A percentile compares a stretch with the other conserved stretches of the same genome.
Evolutionary conservation across 805 yeast genomes (phyloP).

Genomic region (Spathaspora sp.): DNA sequence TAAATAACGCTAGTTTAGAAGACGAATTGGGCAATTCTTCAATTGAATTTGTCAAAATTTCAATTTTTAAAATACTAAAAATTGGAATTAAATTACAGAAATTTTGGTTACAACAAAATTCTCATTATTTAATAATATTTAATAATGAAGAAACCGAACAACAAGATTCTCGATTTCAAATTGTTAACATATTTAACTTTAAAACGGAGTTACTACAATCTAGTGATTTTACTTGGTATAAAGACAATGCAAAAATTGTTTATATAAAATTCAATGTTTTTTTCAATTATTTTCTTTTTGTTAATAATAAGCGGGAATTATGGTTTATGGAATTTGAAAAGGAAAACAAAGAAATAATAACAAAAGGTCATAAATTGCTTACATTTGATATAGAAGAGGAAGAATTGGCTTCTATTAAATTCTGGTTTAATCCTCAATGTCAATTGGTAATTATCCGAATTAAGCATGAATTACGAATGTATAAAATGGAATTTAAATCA

Average conservation of each 20-base stretch:
- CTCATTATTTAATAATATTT: conserved; percentile 33
- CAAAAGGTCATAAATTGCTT: conserved; percentile 14
- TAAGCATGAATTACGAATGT: conserved; percentile 7
- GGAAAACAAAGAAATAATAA: conserved; percentile 7
- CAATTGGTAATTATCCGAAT: conserved; percentile 16
- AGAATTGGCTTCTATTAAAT: not conserved
- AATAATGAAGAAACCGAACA: conserved; percentile 13
- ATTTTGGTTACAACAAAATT: conserved; percentile 36
- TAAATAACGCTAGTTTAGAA: conserved; percentile 23
- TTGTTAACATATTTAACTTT: conserved; percentile 29
- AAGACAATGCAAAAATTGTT: conserved; percentile 12
- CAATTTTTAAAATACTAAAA: conserved; percentile 30
- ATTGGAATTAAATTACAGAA: conserved; percentile 26
- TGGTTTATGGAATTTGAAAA: conserved; percentile 18
- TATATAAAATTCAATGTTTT: conserved; percentile 22
- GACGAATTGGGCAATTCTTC: conserved; percentile 26
- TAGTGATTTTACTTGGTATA: conserved; percentile 27
- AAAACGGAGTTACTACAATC: conserved; percentile 24
- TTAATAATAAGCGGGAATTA: conserved; percentile 21
- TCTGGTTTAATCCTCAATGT: conserved; percentile 20
- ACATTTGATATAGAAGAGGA: not conserved
- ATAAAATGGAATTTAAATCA: conserved; percentile 5
- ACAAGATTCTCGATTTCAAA: conserved; percentile 21
- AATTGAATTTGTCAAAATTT: conserved; percentile 24
- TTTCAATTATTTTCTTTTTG: conserved; percentile 25